A percentile compares a stretch with the other conserved stretches of the same genome.
Evolutionary conservation across 768 basidiomycete species (phyloP).

Genomic region (Naematelia aurantialba): DNA sequence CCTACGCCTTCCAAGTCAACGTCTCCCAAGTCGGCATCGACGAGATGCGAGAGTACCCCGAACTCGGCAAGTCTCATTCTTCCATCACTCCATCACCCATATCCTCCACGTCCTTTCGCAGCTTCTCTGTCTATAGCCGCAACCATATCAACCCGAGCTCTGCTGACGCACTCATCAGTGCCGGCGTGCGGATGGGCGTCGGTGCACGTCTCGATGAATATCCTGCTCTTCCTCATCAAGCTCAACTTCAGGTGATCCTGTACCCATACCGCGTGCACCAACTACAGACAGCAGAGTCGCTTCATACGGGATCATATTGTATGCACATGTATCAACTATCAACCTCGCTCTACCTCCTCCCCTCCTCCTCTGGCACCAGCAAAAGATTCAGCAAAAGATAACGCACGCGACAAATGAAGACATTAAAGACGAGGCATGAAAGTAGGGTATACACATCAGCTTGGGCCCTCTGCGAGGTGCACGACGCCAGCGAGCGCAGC

Average conservation of each 20-base stretch:
- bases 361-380: no score
- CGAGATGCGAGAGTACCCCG: conserved; percentile 52
- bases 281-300: background rate
- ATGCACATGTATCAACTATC: background rate
- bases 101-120: background rate
- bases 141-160: no score
- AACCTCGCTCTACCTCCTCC: no score
- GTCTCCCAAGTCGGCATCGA: conserved; percentile 51
- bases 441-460: background rate
- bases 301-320: background rate
- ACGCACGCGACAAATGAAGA: background rate
- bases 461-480: background rate
- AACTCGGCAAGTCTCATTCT: conserved; percentile 39
- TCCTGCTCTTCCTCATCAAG: conserved; percentile 51
- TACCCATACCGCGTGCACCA: background rate
- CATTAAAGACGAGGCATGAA: no score
- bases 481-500: no score
- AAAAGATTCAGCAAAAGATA: no score
- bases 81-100: background rate
- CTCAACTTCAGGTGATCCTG: conserved; percentile 32
- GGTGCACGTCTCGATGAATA: conserved; percentile 52
- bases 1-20: conserved; percentile 47
- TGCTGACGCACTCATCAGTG: conserved; percentile 3
- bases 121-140: background rate
- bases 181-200: conserved; percentile 45